Conservation (phyloP, 2,329 filamentous ascomycete species). For the Acrocalymma vagum region DNA sequence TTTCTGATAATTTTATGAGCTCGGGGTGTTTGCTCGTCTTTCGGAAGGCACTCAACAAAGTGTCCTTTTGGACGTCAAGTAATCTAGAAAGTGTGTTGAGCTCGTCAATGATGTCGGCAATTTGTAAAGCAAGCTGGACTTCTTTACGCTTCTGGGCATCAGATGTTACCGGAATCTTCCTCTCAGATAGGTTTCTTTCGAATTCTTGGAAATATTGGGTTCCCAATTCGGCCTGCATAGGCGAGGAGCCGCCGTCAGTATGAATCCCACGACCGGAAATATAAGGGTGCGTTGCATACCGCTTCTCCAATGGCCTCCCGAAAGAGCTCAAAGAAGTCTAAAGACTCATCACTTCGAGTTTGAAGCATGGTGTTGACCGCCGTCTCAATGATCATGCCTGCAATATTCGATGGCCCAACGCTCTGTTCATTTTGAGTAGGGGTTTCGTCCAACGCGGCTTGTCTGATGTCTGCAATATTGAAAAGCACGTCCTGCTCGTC, state of each 20-base stretch:
- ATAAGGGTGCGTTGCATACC: background rate
- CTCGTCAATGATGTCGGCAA: conserved; percentile 15
- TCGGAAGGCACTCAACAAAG: background rate
- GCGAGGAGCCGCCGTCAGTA: background rate
- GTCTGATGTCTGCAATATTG: background rate
- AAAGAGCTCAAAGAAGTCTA: background rate
- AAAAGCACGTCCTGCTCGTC: background rate
- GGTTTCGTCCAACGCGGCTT: background rate
- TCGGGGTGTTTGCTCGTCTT: background rate
- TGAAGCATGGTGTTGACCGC: too few species aligned
- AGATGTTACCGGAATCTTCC: too few species aligned
- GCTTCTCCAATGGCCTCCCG: background rate
- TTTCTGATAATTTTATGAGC: background rate
- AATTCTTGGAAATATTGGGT: background rate
- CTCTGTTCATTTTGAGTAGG: background rate
- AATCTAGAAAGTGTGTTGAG: conserved; percentile 9
- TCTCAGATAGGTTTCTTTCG: too few species aligned
- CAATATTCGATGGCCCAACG: too few species aligned
- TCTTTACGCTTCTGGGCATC: conserved; percentile 7
- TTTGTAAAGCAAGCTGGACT: conserved; percentile 3
- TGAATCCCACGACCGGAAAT: background rate
- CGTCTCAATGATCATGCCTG: too few species aligned
- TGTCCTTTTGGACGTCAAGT: conserved; percentile 1
- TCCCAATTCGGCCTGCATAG: background rate
- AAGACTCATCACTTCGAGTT: background rate